Evolutionary conservation across 2,329 filamentous ascomycete species (phyloP), one percentile per base, ranked within the genome.

Genomic region (Colletotrichum sp.): DNA sequence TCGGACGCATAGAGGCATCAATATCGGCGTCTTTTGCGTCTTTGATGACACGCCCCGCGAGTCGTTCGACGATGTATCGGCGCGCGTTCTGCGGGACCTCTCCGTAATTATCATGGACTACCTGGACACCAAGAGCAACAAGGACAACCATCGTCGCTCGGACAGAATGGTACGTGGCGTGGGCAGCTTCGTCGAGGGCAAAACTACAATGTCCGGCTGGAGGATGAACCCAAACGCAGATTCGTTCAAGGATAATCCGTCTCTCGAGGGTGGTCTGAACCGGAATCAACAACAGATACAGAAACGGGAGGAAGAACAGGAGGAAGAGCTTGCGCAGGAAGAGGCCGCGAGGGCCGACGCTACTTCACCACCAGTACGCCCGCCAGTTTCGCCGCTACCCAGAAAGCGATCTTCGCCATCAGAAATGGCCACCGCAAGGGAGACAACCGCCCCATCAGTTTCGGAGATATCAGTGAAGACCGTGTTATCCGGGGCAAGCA

Each of bases 11-110:
- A 78, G 80, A 3, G 86, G 85, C 24, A 84, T 88, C 71, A 85
- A 87, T 55, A 87, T 88, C 6, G 87, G 86, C 5, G 83, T 85
- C 1, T 83, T 83, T 15, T 85, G 84, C 36, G 82, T 87, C 2
- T 83, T 85, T 77, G 80, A 78, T 3, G 78, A 82, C 2, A 36
- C 72, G 2, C 77, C 81, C 10, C 80, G 83, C 1, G 78, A 77
- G 0, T 77, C 78, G 5, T 67, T 86, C 30, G 78, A 79, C 6
- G 75, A 79, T 4, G 77, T 82, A 2, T 83, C 85, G 1, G 60
- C 76, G 2, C 75, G 76, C 16, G 78, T 82, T 18, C 70, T 82
- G 67, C 78, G 72, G 15, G 80, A 82, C 12, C 75, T 83, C 7
- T 80, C 81, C 7, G 21, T 32, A 3, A 80, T 81, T 7, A 81